These are phyloP conservation scores for Neurospora sp. DNA, from an alignment of 495 filamentous ascomycete genomes.

Conservation along the genomic window DNA sequence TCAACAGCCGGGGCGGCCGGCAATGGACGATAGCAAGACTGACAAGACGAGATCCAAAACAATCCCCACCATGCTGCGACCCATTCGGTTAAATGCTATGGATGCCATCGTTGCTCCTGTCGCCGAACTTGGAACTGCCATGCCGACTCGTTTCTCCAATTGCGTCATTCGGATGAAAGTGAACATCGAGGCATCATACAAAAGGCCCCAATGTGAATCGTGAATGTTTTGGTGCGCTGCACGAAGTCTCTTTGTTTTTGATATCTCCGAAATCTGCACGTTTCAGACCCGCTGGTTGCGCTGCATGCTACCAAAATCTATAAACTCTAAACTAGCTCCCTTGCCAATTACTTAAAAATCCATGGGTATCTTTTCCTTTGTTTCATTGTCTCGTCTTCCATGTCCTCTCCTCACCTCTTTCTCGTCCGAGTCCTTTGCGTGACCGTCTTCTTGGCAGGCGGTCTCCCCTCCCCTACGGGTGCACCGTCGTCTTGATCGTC, in stretches of 20 bases:
- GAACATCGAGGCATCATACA: background rate
- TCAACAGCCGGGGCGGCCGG: background rate
- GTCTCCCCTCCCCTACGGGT: slow-evolving; percentile 20
- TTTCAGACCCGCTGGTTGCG: background rate
- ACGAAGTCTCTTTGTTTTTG: background rate
- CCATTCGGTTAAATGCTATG: background rate
- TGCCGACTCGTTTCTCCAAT: background rate
- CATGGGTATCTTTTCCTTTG: slow-evolving; percentile 2
- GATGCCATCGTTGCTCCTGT: background rate
- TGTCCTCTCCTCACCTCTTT: slow-evolving; percentile 19
- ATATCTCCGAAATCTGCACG: background rate
- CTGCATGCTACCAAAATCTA: background rate
- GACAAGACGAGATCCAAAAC: background rate
- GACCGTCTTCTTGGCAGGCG: slow-evolving; percentile 22
- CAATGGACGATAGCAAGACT: background rate
- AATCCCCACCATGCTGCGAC: background rate
- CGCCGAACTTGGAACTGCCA: background rate
- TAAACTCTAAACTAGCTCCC: background rate
- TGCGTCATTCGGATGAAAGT: background rate
- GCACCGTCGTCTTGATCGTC: slow-evolving; percentile 37
- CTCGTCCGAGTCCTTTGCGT: slow-evolving; percentile 16
- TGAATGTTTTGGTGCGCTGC: background rate
- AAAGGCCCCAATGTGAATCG: background rate
- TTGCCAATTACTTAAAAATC: background rate
- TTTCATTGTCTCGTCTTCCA: slow-evolving; percentile 18